Evolutionary conservation across 805 yeast species (phyloP).

Genomic region (Candida maltosa): DNA sequence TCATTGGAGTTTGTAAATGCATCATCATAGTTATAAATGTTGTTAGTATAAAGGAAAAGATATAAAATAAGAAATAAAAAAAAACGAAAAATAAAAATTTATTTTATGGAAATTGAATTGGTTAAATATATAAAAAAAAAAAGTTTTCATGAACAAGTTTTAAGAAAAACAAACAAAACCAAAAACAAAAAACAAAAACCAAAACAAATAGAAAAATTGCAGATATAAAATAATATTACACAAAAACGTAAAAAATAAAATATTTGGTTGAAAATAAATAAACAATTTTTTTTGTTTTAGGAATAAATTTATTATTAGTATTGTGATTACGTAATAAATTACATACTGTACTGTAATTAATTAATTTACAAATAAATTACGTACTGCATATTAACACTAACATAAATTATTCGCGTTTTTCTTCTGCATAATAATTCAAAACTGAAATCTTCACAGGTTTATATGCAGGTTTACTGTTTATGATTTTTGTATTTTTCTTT

Average conservation of each 20-base stretch:
- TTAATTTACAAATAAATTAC: no score
- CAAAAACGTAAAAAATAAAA: no score
- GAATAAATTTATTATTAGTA: background rate
- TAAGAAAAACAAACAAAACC: background rate
- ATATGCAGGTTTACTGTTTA: background rate
- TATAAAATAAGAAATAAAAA: background rate
- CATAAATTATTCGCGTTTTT: background rate
- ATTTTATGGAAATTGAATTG: no score
- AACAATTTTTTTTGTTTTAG: background rate
- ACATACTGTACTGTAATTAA: no score
- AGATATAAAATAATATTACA: no score
- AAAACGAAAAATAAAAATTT: no score
- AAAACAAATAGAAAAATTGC: background rate
- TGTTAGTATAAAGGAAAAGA: background rate
- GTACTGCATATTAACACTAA: background rate
- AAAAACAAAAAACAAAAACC: background rate
- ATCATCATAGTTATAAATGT: slow-evolving; percentile 9
- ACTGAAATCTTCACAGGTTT: background rate
- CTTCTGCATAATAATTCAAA: background rate
- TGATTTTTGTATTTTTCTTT: background rate
- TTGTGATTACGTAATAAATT: no score
- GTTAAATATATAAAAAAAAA: no score
- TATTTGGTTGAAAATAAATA: no score
- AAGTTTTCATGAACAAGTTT: no score
- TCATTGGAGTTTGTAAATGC: slow-evolving; percentile 34